These are phyloP conservation scores for Pseudopithomyces chartarum DNA, from an alignment of 2,329 filamentous ascomycete genomes.

Conservation along the genomic window DNA sequence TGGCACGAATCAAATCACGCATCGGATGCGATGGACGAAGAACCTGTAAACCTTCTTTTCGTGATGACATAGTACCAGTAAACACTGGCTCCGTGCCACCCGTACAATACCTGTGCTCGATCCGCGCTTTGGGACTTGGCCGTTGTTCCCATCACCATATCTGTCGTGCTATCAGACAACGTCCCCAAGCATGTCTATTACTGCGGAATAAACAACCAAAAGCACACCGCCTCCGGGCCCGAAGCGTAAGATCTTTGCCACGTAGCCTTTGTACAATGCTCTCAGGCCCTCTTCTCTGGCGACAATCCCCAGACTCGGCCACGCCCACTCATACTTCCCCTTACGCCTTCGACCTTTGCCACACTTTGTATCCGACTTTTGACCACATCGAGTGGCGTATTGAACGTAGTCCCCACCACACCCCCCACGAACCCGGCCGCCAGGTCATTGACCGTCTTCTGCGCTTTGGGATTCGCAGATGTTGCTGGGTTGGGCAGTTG, in stretches of 20 bases:
- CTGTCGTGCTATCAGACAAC: conserved; percentile 11
- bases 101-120: neutral
- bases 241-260: conserved; percentile 38
- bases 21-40: too few relatives aligned
- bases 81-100: neutral
- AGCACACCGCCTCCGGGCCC: conserved; percentile 36
- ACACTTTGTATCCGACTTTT: conserved; percentile 40
- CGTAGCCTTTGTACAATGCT: conserved; percentile 38
- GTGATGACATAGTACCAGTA: neutral
- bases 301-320: conserved; percentile 32
- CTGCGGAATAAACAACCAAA: conserved; percentile 35
- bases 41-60: neutral
- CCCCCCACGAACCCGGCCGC: conserved; percentile 36
- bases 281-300: conserved; percentile 33
- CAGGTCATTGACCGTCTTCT: conserved; percentile 36
- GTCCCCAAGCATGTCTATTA: conserved; percentile 25
- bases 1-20: neutral
- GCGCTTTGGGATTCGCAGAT: conserved; percentile 20
- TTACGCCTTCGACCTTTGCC: conserved; percentile 30
- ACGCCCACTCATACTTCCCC: conserved; percentile 36
- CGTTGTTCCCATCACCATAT: neutral
- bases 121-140: neutral
- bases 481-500: conserved; percentile 23
- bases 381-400: conserved; percentile 38
- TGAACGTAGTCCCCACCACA: conserved; percentile 35